These are phyloP conservation scores for Knufia petricola DNA, from an alignment of 2,329 filamentous ascomycete species.

Conservation along the genomic window DNA sequence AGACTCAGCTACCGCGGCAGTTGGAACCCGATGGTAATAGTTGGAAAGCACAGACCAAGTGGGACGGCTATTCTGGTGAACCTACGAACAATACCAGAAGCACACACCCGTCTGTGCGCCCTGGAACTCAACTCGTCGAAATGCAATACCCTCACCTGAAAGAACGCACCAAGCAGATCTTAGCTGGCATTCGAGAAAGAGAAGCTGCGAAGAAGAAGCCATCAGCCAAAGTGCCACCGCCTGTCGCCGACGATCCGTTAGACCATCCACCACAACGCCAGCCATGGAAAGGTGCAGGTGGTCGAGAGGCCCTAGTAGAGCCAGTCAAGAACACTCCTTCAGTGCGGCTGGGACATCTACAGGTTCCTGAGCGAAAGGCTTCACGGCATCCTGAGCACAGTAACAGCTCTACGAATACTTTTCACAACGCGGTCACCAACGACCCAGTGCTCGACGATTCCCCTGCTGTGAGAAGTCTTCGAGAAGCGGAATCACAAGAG, in stretches of 20 bases:
- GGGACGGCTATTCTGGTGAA: conserved; percentile 60
- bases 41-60: conserved; percentile 36
- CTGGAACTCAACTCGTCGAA: conserved; percentile 23
- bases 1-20: conserved; percentile 19
- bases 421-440: neutral
- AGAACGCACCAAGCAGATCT: conserved; percentile 30
- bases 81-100: conserved; percentile 49
- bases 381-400: conserved; percentile 24
- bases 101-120: conserved; percentile 28
- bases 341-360: conserved; percentile 30
- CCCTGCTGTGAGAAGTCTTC: conserved; percentile 18
- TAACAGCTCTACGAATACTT: conserved; percentile 9
- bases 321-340: conserved; percentile 53
- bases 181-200: conserved; percentile 26
- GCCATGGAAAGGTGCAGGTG: conserved; percentile 64
- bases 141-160: conserved; percentile 27
- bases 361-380: conserved; percentile 23
- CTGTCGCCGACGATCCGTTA: conserved; percentile 31
- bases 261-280: conserved; percentile 39
- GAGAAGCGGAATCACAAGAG: conserved; percentile 24
- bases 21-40: conserved; percentile 14
- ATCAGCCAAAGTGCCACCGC: conserved; percentile 25
- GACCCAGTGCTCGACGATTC: conserved; percentile 5
- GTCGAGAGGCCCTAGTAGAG: conserved; percentile 53
- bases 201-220: conserved; percentile 25